A percentile compares a stretch with the other conserved stretches of the same genome.
Evolutionary conservation across 306 rosid species (phyloP).

Genomic region (Myrica gale): DNA sequence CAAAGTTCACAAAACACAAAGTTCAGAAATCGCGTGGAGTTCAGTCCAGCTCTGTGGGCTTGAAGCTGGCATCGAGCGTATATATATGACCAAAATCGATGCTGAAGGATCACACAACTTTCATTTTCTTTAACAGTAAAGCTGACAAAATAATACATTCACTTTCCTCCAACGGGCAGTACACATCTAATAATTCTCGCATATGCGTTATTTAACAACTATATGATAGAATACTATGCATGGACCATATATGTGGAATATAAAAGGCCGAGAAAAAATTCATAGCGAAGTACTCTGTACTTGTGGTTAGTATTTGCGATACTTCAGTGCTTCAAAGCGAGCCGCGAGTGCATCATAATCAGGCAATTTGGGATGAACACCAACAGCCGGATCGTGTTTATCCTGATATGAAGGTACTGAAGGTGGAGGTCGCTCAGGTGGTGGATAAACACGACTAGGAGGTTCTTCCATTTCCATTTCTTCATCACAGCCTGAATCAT

Average conservation of each 20-base stretch:
- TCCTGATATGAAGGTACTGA: conserved; percentile 41
- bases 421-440: conserved; percentile 65
- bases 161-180: neutral
- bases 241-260: conserved; percentile 15
- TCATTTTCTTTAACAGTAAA: neutral
- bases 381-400: conserved; percentile 33
- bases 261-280: conserved; percentile 10
- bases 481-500: conserved; percentile 81
- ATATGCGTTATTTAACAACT: conserved; percentile 14
- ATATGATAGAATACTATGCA: conserved; percentile 21
- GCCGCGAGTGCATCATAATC: conserved; percentile 84
- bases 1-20: too few species aligned
- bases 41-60: conserved; percentile 1
- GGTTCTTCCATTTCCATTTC: conserved; percentile 56
- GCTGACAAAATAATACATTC: neutral
- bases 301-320: conserved; percentile 50
- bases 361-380: conserved; percentile 86
- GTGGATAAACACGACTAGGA: conserved; percentile 29
- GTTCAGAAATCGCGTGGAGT: neutral
- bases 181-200: neutral
- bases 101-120: neutral
- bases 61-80: neutral
- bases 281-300: neutral
- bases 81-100: neutral
- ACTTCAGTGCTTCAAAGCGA: conserved; percentile 81